Conservation (phyloP, 2,329 filamentous ascomycete species). For the Fusarium paranaense region DNA sequence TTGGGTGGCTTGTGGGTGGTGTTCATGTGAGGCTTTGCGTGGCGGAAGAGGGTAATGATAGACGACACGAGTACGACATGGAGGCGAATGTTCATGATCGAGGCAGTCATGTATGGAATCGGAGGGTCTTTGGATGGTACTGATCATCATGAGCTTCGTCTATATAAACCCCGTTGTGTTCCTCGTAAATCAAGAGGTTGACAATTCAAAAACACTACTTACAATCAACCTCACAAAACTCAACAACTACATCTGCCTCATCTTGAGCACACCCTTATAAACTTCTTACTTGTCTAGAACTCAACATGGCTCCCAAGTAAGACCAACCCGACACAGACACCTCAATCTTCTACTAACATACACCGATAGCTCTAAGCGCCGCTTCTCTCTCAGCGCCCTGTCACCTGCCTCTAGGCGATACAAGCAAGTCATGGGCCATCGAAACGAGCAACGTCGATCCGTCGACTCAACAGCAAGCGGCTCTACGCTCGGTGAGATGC, state of each 20-base stretch:
- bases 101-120: not conserved
- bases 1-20: not conserved
- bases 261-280: not conserved
- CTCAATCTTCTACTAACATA: not conserved
- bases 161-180: not conserved
- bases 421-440: constrained; percentile 18
- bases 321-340: not conserved
- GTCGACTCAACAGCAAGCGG: constrained; percentile 8
- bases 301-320: constrained; percentile 19
- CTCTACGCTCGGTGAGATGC: constrained; percentile 10
- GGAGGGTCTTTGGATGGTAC: not conserved
- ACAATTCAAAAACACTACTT: not conserved
- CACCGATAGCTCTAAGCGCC: not conserved
- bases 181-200: not conserved
- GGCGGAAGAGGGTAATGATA: not conserved
- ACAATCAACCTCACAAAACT: not conserved
- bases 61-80: not conserved
- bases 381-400: constrained; percentile 20
- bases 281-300: not conserved
- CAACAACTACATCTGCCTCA: not conserved
- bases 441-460: constrained; percentile 1
- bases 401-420: constrained; percentile 17
- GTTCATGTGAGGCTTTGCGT: not conserved
- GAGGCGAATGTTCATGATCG: not conserved
- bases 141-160: not conserved